These are phyloP conservation scores for Tardiomyces depauwii DNA, from an alignment of 1,139 yeast genomes.

Conservation along the genomic window DNA sequence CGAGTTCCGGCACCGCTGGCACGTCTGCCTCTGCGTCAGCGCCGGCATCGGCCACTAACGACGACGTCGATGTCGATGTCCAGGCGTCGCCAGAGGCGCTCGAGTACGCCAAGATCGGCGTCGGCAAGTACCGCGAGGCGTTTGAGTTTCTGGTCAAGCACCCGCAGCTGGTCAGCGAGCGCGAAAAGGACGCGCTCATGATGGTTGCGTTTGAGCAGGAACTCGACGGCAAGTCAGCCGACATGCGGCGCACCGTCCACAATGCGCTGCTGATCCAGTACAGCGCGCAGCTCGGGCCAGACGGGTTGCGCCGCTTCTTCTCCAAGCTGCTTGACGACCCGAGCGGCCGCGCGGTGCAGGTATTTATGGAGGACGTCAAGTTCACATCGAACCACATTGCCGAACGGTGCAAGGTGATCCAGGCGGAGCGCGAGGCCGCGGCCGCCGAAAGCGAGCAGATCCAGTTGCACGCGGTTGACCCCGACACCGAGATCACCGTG, in stretches of 20 bases:
- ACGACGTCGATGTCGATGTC: background rate
- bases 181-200: constrained; percentile 83
- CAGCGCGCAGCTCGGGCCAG: constrained; percentile 46
- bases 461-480: constrained; percentile 83
- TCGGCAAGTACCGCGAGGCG: constrained; percentile 37
- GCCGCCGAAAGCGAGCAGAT: constrained; percentile 47
- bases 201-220: constrained; percentile 89
- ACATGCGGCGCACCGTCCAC: constrained; percentile 53
- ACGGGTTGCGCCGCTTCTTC: constrained; percentile 61
- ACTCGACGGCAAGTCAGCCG: constrained; percentile 46
- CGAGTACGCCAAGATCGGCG: constrained; percentile 48
- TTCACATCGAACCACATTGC: constrained; percentile 63
- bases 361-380: constrained; percentile 63
- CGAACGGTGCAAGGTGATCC: constrained; percentile 57
- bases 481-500: constrained; percentile 63
- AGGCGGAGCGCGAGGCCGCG: constrained; percentile 32
- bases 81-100: constrained; percentile 7
- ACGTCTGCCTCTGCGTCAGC: too few relatives aligned
- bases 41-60: background rate
- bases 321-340: constrained; percentile 49
- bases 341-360: constrained; percentile 37
- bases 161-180: constrained; percentile 61
- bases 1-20: background rate
- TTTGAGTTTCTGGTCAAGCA: constrained; percentile 46
- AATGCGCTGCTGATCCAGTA: constrained; percentile 78